A percentile compares a stretch with the other conserved stretches of the same genome.
These are phyloP conservation scores for Rosa persica DNA, from an alignment of 306 rosid species.

Conservation along the genomic window DNA sequence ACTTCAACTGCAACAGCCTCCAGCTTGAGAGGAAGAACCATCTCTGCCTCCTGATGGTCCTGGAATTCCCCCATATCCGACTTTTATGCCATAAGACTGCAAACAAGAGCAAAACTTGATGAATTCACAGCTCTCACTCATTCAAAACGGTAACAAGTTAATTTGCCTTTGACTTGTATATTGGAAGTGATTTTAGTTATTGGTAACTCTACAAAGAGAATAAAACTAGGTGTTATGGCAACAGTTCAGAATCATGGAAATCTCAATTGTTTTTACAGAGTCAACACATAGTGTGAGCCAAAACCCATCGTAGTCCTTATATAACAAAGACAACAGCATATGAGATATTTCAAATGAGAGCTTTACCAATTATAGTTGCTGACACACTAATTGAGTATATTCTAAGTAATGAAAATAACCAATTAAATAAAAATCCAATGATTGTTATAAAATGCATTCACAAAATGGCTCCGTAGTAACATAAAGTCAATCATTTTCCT, in stretches of 20 bases:
- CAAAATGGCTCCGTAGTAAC: background rate
- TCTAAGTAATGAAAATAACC: constrained; percentile 9
- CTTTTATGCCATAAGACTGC: constrained; percentile 98
- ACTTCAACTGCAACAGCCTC: constrained; percentile 87
- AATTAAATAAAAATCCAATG: background rate
- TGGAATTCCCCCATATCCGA: constrained; percentile 95
- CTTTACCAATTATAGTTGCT: background rate
- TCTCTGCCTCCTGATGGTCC: constrained; percentile 98
- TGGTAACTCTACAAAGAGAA: background rate
- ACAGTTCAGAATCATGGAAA: background rate
- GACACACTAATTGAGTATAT: background rate
- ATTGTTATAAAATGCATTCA: background rate
- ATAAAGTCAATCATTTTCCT: background rate
- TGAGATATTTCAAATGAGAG: background rate
- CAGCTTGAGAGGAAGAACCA: constrained; percentile 76
- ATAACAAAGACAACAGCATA: background rate
- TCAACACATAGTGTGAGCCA: background rate
- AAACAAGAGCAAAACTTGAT: constrained; percentile 30
- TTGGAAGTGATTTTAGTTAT: background rate
- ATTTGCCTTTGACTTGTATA: background rate
- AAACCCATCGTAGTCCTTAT: background rate
- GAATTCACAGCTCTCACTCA: constrained; percentile 6
- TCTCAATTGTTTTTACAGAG: background rate
- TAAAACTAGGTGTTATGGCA: background rate
- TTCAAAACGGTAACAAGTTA: background rate